Evolutionary conservation across 2,329 filamentous ascomycete species (phyloP), one percentile per base, ranked within the genome.

Genomic region (Coniochaeta pulveracea): DNA sequence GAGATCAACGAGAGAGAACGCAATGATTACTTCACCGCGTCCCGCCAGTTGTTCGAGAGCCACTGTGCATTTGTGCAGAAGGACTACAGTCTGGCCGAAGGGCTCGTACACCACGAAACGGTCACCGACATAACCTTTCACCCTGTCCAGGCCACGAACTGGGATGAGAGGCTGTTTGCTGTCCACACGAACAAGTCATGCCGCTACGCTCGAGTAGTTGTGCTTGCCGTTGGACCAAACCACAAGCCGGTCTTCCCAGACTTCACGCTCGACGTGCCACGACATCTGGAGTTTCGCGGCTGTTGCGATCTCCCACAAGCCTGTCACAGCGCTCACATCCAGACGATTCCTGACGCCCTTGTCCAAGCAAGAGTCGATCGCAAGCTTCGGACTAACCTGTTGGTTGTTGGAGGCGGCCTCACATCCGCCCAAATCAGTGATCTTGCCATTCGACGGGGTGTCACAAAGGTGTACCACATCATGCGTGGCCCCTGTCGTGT

Each of bases 381-480:
- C 2, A 55, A 56, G 6, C 32, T 17, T 5, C 47, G 54, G n/a
- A 83, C 78, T 0, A 76, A 77, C 39, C 52, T 88, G 6, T 61
- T 86, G 6, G 66, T 89, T 7, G 64, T 89, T 4, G 81, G 81
- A 2, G 84, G 83, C 2, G 84, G 84, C 0, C 57, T 89, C 4
- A 86, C 83, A 0, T 82, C 80, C 15, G 80, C 81, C 0, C 84
- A 89, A 49, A 61, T 88, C 12, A 65, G 74, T 0, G 79, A 85
- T 46, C 62, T 80, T 29, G 73, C 73, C 1, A 57, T 86, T 37
- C 66, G 69, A 7, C 63, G 64, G 16, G 79, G 80, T 0, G 75
- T 84, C 1, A 66, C 60, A 1, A 80, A 75, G 40, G 76, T 88
- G 0, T 82, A 69, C 62, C 70, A 82, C 33, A 48, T 89, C 17